phyloP scores from a whole-genome alignment of 305 asterid species.

The Caryopteris hybrid region DNA sequence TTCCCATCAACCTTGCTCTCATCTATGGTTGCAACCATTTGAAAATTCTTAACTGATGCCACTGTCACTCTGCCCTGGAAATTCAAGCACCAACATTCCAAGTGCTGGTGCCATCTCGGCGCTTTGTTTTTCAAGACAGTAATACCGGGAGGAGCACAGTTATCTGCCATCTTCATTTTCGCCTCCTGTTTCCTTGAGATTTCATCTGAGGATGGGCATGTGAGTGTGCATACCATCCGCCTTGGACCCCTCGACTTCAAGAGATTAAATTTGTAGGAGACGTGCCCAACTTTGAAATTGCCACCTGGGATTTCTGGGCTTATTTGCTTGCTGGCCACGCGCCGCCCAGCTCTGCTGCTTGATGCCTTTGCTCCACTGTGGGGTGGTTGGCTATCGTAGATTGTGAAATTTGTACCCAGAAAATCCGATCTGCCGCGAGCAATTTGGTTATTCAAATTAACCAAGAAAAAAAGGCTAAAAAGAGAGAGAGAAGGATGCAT shows the following conservation, averaged over 20 bases:
- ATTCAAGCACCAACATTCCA: conserved; percentile 93
- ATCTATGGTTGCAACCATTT: conserved; percentile 61
- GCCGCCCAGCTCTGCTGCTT: conserved; percentile 56
- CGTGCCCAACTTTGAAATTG: conserved; percentile 64
- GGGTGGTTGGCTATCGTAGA: conserved; percentile 74
- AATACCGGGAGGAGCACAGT: too few relatives aligned
- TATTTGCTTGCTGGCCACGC: conserved; percentile 67
- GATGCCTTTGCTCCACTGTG: conserved; percentile 65
- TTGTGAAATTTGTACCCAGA: conserved; percentile 78
- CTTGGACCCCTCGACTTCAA: conserved; percentile 86
- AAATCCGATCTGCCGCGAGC: too few relatives aligned
- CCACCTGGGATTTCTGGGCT: conserved; percentile 82
- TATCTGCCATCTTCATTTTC: too few relatives aligned
- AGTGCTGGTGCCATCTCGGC: conserved; percentile 82
- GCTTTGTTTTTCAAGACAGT: conserved; percentile 79
- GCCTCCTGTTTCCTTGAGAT: too few relatives aligned
- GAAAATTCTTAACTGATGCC: conserved; percentile 89
- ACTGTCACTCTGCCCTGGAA: conserved; percentile 91
- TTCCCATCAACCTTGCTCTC: conserved; percentile 66
- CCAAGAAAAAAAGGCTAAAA: too few relatives aligned
- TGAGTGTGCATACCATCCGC: conserved; percentile 61
- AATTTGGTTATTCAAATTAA: too few relatives aligned
- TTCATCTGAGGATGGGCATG: conserved; percentile 39
- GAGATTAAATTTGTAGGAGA: conserved; percentile 70
- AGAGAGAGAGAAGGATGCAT: too few relatives aligned